These are phyloP conservation scores for Citrus reticulata DNA, from an alignment of 345 rosid species.

Conservation along the genomic window DNA sequence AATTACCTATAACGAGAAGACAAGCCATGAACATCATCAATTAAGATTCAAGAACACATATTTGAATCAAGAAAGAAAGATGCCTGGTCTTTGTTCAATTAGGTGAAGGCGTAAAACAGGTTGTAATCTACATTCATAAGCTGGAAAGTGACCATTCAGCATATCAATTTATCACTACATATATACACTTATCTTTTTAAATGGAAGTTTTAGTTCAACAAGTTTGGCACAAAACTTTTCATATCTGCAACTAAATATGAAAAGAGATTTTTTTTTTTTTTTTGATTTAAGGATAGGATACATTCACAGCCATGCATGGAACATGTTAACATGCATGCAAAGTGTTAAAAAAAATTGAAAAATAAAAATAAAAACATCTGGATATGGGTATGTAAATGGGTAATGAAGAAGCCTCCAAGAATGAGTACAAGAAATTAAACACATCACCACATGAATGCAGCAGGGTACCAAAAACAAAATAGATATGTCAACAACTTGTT, in stretches of 20 bases:
- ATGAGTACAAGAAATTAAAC: background rate
- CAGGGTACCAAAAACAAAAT: conserved; percentile 24
- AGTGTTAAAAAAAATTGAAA: too few species aligned
- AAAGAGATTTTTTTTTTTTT: too few species aligned
- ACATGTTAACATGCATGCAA: too few species aligned
- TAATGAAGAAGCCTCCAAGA: background rate
- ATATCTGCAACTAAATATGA: too few species aligned
- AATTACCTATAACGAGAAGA: background rate
- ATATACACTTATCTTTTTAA: background rate
- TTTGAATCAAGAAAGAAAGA: background rate
- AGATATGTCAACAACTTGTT: conserved; percentile 22
- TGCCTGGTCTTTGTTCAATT: conserved; percentile 3
- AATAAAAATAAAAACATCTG: too few species aligned
- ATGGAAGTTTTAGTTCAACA: conserved; percentile 11
- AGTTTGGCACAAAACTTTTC: conserved; percentile 11
- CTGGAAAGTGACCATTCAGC: conserved; percentile 10
- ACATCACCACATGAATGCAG: conserved; percentile 13
- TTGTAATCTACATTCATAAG: background rate
- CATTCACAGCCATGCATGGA: too few species aligned
- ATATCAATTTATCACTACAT: background rate
- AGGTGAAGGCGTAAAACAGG: conserved; percentile 18
- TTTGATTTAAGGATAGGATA: too few species aligned
- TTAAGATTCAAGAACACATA: background rate
- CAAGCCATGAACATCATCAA: conserved; percentile 30
- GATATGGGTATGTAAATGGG: too few species aligned